Evolutionary conservation across 495 filamentous ascomycete species (phyloP).

Genomic region (Aspergillus nanangensis): DNA sequence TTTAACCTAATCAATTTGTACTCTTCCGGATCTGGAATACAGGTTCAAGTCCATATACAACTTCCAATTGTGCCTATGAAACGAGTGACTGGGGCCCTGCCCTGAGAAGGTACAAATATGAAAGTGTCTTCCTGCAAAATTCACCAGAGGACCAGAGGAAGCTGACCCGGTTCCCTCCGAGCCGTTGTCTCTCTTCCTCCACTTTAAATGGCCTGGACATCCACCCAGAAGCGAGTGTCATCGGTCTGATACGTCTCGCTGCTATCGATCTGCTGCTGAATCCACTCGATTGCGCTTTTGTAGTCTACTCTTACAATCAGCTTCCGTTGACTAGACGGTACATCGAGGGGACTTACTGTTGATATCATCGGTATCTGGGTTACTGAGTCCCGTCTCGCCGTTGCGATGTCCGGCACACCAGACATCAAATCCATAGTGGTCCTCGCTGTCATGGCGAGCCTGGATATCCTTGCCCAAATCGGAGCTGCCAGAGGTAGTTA

Average conservation of each 20-base stretch:
- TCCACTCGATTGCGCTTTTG: conserved; percentile 21
- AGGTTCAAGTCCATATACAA: too few relatives aligned
- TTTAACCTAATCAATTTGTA: neutral
- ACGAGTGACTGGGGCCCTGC: neutral
- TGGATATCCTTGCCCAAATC: conserved; percentile 21
- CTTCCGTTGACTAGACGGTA: too few relatives aligned
- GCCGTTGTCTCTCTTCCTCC: too few relatives aligned
- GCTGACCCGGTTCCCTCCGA: too few relatives aligned
- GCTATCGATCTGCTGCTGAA: conserved; percentile 20
- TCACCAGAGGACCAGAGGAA: too few relatives aligned
- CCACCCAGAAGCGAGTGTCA: conserved; percentile 9
- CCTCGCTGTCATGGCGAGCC: conserved; percentile 23
- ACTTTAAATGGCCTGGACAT: conserved; percentile 6
- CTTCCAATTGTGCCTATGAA: neutral
- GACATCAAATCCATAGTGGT: conserved; percentile 19
- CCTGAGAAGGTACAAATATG: too few relatives aligned
- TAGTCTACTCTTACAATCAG: conserved; percentile 21
- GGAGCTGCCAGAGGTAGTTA: conserved; percentile 8
- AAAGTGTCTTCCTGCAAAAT: too few relatives aligned
- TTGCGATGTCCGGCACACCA: conserved; percentile 27
- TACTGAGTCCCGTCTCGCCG: conserved; percentile 16
- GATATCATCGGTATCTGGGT: conserved; percentile 21
- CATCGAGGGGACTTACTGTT: too few relatives aligned
- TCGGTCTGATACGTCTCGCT: neutral
- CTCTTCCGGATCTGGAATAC: too few relatives aligned